Evolutionary conservation across 305 asterid species (phyloP), one percentile per base, ranked within the genome.

Genomic region (Fraxinus platypoda): DNA sequence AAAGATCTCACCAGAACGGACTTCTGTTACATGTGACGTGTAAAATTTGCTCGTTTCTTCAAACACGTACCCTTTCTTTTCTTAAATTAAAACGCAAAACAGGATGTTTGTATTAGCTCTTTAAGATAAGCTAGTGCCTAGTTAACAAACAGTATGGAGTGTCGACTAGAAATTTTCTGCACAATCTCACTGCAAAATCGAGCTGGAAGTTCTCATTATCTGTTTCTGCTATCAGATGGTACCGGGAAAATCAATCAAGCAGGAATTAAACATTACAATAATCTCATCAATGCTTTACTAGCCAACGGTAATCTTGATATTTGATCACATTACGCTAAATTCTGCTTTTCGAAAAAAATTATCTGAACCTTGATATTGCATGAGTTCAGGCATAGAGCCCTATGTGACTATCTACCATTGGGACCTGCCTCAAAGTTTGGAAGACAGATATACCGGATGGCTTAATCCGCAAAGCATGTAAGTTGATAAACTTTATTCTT

Each of bases 181-280:
- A 1, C 46, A 38, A 38, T 38, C 13, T 38, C 46, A 38, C 2
- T 38, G 15, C 49, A 38, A 38, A 34, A 38, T 12, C 13, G 19
- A 52, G 64, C 19, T 57, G 3, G 25, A 21, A 28, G 34, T 76
- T 37, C 13, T 30, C 2, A 12, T 28, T 1, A 41, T 41, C 33
- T 2, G 26, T 19, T 46, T 52, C 0, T 77, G 30, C 86, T 64
- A 71, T 77, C 87, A 93, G 97, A 90, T 87, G 95, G 98, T 82
- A 90, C 92, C 4, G 98, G 98, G 23, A 82, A 86, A 81, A 90
- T 93, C 79, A 95, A 91, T 80, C 95, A 90, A 83, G 95, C 94
- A 78, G 98, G 99, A 80, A 87, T 95, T 19, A 92, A 90, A 83
- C 95, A 95, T 81, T 94, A 95, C 89, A 94, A 92, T 87, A 88